A percentile compares a stretch with the other conserved stretches of the same genome.
phyloP scores from a whole-genome alignment of 257 asterid species.

The Gentiana macrophylla region DNA sequence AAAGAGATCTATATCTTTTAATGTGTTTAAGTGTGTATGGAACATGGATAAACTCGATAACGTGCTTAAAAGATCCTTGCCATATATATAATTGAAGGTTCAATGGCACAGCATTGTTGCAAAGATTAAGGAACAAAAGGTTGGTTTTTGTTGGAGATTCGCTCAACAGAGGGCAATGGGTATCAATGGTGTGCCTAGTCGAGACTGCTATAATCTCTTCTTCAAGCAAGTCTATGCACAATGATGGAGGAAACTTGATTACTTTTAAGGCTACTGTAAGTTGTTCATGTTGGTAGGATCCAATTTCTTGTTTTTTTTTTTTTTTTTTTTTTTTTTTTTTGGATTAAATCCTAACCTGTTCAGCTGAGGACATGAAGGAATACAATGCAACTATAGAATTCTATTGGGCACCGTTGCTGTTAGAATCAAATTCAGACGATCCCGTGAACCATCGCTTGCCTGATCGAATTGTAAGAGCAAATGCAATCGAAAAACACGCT shows the following conservation, averaged over 20 bases:
- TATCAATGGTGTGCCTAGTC: conserved; percentile 50
- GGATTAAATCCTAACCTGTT: neutral
- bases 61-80: neutral
- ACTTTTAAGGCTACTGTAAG: conserved; percentile 73
- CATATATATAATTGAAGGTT: conserved; percentile 26
- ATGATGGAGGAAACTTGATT: conserved; percentile 63
- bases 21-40: neutral
- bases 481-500: conserved; percentile 62
- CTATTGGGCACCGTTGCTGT: conserved; percentile 84
- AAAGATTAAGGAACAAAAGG: conserved; percentile 52
- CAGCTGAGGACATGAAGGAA: conserved; percentile 38
- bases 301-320: neutral
- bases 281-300: neutral
- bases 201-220: conserved; percentile 39
- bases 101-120: conserved; percentile 37
- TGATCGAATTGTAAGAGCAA: conserved; percentile 63
- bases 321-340: too few species aligned
- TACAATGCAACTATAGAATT: conserved; percentile 73
- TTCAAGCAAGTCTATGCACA: conserved; percentile 40
- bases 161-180: conserved; percentile 57
- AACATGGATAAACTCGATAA: neutral
- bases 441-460: conserved; percentile 67
- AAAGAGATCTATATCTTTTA: too few species aligned
- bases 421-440: conserved; percentile 83
- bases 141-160: conserved; percentile 68